These are phyloP conservation scores for Carex myosuroides DNA, from an alignment of 176 grass and related monocot genomes.

Conservation along the genomic window DNA sequence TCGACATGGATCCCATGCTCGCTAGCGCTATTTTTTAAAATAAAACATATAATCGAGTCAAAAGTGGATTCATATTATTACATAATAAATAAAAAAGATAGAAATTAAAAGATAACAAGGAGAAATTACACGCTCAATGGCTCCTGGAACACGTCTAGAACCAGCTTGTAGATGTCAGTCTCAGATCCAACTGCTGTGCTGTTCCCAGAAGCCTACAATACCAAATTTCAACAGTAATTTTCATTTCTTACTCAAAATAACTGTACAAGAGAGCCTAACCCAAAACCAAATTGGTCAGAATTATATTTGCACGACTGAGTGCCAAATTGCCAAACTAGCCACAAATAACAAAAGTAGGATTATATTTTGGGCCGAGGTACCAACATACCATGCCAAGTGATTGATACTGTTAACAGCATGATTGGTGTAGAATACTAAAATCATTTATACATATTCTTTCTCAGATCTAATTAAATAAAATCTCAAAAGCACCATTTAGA, in stretches of 20 bases:
- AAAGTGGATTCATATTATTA: background rate
- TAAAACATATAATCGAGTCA: background rate
- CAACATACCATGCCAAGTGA: background rate
- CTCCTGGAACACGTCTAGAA: conserved; percentile 69
- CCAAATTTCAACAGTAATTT: conserved; percentile 5
- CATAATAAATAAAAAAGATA: background rate
- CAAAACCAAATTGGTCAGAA: background rate
- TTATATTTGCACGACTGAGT: background rate
- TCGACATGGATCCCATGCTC: conserved; percentile 81
- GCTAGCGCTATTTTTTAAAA: conserved; percentile 31
- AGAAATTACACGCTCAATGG: conserved; percentile 69
- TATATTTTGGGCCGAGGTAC: background rate
- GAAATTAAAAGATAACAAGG: background rate
- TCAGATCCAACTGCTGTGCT: conserved; percentile 17
- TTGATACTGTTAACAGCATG: background rate
- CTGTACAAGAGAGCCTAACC: background rate
- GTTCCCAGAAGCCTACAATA: background rate
- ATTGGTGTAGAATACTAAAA: background rate
- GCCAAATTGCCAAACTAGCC: background rate
- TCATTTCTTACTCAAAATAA: conserved; percentile 18
- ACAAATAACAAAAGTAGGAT: background rate
- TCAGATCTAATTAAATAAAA: background rate
- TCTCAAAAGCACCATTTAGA: background rate
- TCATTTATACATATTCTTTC: background rate
- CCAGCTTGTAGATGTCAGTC: conserved; percentile 51